These are phyloP conservation scores for Rhynchosporium agropyri DNA, from an alignment of 2,329 filamentous ascomycete species.

Conservation along the genomic window DNA sequence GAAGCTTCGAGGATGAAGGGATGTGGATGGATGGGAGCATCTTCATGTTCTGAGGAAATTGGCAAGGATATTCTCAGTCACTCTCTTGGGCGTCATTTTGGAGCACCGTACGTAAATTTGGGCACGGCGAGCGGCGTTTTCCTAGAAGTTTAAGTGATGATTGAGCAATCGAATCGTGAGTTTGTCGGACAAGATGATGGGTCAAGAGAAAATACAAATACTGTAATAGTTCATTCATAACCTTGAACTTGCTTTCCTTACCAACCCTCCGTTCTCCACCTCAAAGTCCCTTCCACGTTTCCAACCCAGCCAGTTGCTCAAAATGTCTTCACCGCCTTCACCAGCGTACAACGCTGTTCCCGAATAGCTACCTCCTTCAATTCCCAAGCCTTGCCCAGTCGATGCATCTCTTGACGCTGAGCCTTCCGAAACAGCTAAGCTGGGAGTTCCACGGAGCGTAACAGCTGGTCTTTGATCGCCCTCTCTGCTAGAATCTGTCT, in stretches of 20 bases:
- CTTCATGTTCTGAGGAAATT: no score
- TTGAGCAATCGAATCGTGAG: background rate
- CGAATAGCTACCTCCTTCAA: conserved; percentile 68
- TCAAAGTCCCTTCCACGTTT: conserved; percentile 69
- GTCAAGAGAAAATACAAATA: background rate
- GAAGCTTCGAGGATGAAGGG: background rate
- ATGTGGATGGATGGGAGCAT: background rate
- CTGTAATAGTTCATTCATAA: conserved; percentile 43
- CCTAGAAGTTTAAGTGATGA: background rate
- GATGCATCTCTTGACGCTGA: conserved; percentile 43
- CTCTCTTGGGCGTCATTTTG: conserved; percentile 2
- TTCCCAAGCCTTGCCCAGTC: conserved; percentile 63
- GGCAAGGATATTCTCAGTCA: conserved; percentile 2
- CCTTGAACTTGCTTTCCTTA: conserved; percentile 50
- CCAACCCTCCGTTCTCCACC: conserved; percentile 63
- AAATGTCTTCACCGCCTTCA: conserved; percentile 68
- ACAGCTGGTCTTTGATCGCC: conserved; percentile 74
- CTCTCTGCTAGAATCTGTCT: conserved; percentile 52
- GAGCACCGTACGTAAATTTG: conserved; percentile 3
- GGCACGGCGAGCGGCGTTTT: conserved; percentile 6
- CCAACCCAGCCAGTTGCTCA: conserved; percentile 80
- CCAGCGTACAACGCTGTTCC: conserved; percentile 64
- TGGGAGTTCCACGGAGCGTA: conserved; percentile 70
- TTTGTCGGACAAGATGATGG: background rate
- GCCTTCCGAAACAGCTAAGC: conserved; percentile 59